Evolutionary conservation across 129 eudicot species (phyloP).

Genomic region (Lonicera japonica): DNA sequence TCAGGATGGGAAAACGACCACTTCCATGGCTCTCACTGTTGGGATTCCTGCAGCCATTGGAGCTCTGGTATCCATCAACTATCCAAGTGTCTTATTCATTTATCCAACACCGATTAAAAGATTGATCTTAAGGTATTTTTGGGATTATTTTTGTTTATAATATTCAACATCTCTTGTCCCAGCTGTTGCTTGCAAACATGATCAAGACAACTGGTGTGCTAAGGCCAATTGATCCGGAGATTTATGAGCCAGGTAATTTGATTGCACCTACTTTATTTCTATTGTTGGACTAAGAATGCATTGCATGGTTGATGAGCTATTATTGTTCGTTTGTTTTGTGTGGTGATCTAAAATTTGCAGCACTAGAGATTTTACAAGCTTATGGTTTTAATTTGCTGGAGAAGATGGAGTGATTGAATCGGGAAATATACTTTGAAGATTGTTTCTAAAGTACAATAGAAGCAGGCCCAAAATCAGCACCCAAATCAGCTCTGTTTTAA

Average conservation of each 20-base stretch:
- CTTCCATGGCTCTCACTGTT: slow-evolving; percentile 89
- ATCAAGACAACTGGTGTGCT: slow-evolving; percentile 61
- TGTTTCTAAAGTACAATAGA: too few species aligned
- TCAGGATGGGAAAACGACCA: slow-evolving; percentile 39
- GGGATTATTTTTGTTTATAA: not conserved
- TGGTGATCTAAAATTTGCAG: slow-evolving; percentile 39
- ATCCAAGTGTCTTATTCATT: not conserved
- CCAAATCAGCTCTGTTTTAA: too few species aligned
- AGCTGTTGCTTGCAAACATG: slow-evolving; percentile 75
- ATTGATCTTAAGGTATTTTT: not conserved
- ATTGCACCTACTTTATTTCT: slow-evolving; percentile 5
- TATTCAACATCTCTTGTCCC: slow-evolving; percentile 10
- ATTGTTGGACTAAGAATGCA: not conserved
- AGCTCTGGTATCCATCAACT: slow-evolving; percentile 52
- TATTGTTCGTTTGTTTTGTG: not conserved
- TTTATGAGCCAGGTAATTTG: slow-evolving; percentile 77
- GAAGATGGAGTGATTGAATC: slow-evolving; percentile 43
- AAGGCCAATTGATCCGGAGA: slow-evolving; percentile 78
- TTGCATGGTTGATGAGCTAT: not conserved
- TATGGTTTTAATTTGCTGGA: slow-evolving; percentile 78
- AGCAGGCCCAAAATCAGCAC: too few species aligned
- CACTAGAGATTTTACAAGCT: slow-evolving; percentile 66
- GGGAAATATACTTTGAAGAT: too few species aligned
- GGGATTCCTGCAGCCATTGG: slow-evolving; percentile 95
- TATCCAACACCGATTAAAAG: not conserved